Conservation (phyloP, 225 moss, liverwort and hornwort species). For the Physcomitrellopsis africana region DNA sequence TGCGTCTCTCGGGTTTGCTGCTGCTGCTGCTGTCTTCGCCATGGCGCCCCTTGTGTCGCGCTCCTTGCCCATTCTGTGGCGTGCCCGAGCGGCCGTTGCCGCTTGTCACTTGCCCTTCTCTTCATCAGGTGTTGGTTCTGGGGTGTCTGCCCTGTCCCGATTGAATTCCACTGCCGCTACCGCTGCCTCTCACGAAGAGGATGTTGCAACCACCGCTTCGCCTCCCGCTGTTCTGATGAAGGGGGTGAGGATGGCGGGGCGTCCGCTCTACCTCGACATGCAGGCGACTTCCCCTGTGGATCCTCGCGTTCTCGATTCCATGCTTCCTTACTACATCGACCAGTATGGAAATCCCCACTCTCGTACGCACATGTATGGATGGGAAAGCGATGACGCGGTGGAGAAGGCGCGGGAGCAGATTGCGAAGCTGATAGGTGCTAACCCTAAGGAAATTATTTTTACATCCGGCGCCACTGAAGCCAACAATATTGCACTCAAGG, state of each 20-base stretch:
- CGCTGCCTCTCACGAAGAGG: too few species aligned
- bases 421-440: constrained; percentile 47
- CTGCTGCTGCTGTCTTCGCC: too few species aligned
- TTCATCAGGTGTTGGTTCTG: too few species aligned
- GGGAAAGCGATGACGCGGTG: constrained; percentile 63
- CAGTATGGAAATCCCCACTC: constrained; percentile 67
- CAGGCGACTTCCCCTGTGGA: constrained; percentile 61
- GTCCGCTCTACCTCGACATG: constrained; percentile 65
- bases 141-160: too few species aligned
- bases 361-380: constrained; percentile 54
- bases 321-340: constrained; percentile 58
- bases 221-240: constrained; percentile 36
- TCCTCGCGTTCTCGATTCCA: constrained; percentile 50
- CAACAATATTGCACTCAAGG: constrained; percentile 59
- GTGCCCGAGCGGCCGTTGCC: too few species aligned
- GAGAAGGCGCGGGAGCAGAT: constrained; percentile 52
- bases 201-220: too few species aligned
- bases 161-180: too few species aligned
- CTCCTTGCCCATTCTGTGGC: too few species aligned
- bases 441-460: constrained; percentile 60
- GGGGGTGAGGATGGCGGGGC: constrained; percentile 46
- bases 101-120: too few species aligned
- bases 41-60: too few species aligned
- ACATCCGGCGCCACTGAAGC: constrained; percentile 53
- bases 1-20: too few species aligned